phyloP scores from a whole-genome alignment of 2,329 filamentous ascomycete genomes.

The Alternaria rosae region DNA sequence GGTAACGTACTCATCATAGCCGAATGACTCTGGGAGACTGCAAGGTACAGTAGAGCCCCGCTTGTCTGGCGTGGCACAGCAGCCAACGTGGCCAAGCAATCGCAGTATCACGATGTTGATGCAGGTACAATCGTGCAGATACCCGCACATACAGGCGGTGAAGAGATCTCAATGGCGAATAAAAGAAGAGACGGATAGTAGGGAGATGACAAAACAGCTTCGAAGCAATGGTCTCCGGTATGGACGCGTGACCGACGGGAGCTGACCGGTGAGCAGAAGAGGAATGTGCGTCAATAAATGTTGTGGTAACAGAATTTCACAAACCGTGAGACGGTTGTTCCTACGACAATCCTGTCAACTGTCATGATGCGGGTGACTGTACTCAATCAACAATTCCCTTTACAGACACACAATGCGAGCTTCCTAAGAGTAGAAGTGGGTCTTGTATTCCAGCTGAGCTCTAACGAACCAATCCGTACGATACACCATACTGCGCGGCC shows the following conservation, averaged over 20 bases:
- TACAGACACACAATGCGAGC: background rate
- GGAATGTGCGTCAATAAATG: conserved; percentile 10
- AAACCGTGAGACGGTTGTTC: conserved; percentile 10
- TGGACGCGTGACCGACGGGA: background rate
- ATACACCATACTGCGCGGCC: background rate
- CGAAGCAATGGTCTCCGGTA: background rate
- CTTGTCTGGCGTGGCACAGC: conserved; percentile 18
- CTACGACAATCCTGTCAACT: conserved; percentile 30
- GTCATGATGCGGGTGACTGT: conserved; percentile 29
- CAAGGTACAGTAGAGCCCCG: conserved; percentile 19
- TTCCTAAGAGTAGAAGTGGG: background rate
- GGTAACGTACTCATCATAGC: background rate
- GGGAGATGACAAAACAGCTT: background rate
- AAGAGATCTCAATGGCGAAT: background rate
- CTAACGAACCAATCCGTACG: background rate
- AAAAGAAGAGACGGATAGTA: background rate
- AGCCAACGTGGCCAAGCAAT: conserved; percentile 12
- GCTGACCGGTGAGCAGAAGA: background rate
- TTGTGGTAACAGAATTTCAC: conserved; percentile 12
- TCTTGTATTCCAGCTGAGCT: background rate
- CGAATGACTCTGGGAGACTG: conserved; percentile 3
- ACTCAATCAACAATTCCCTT: conserved; percentile 3
- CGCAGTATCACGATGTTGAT: conserved; percentile 20
- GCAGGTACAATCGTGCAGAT: conserved; percentile 25
- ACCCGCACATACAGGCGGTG: conserved; percentile 11